Base-by-base conservation (phyloP, 257 asterid species). In the Salvia hispanica region DNA sequence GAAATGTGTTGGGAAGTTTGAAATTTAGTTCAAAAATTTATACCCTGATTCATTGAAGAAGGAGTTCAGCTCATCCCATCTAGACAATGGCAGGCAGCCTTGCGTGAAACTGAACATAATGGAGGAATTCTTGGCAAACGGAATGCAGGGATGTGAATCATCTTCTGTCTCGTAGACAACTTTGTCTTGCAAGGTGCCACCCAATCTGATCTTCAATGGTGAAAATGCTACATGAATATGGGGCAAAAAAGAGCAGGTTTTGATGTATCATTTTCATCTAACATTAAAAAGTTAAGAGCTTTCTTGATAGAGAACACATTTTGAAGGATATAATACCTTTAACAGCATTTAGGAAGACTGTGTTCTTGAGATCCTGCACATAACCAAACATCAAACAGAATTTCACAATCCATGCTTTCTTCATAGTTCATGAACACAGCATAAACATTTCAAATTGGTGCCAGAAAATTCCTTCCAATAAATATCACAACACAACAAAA, bases 161-260 rank as follows among this genome's bases (percentile, higher is more conserved):
- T 79, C 83, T 68, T 85, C 82, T 4, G 92, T 85, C 77, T 92
- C 84, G 52, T 89, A 89, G 40, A 80, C 58, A 58, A 89, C 85
- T 72, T 78, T 86, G 78, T 92, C 98, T 80, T 92, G 96, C 82
- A 92, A 76, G 39, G 89, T 87, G 60, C 98, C 95, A 1, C 95
- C 98, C 58, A 92, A 52, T 80, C 98, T 86, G 78, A 92, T 84
- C 88, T 85, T 92, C 79, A 92, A 66, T 12, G 95, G 96, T 9
- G 96, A 84, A 78, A 92, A 86, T 8, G 96, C 98, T 89, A 74
- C 83, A 84, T 33, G 42, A 52, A 75, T 43, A 13, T 76, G 50
- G 21, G 40, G 67, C 58, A 59, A 47, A 68, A 55, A 58, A 9
- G 9, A 28, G 44, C 5, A 55, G 44, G 46, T 66, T 14, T 60